Evolutionary conservation across 164 flowering plant genomes (phyloP).

Genomic region (Echeveria elegans): DNA sequence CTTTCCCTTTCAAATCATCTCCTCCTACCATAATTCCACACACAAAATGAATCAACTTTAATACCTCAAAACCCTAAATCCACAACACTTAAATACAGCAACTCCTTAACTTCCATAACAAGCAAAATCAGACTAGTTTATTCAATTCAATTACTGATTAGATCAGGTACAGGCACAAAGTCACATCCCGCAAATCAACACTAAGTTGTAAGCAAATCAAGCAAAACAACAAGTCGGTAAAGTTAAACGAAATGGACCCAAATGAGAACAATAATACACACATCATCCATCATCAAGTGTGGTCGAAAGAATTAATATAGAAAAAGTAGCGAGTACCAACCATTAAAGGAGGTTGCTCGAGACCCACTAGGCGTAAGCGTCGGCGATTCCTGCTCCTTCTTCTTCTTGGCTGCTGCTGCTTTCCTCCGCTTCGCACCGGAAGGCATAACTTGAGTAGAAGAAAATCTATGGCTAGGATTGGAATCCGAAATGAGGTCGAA

Average conservation of each 20-base stretch:
- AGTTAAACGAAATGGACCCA: not conserved
- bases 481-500: not conserved
- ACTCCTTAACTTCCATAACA: not conserved
- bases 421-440: constrained; percentile 3
- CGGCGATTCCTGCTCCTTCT: constrained; percentile 3
- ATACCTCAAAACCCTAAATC: not conserved
- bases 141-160: not conserved
- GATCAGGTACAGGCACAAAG: not conserved
- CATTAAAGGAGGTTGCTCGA: constrained; percentile 2
- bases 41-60: not conserved
- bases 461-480: not conserved
- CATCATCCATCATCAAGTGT: not conserved
- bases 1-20: not conserved
- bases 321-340: not conserved
- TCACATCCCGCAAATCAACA: not conserved
- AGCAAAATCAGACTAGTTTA: not conserved
- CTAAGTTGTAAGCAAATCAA: not conserved
- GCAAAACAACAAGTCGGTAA: constrained; percentile 1
- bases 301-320: not conserved
- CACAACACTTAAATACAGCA: not conserved
- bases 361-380: not conserved
- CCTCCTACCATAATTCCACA: not conserved
- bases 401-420: constrained; percentile 4
- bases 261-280: not conserved
- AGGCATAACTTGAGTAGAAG: not conserved